Conservation (phyloP, 2,329 filamentous ascomycete species). For the Aspergillus alliaceus region DNA sequence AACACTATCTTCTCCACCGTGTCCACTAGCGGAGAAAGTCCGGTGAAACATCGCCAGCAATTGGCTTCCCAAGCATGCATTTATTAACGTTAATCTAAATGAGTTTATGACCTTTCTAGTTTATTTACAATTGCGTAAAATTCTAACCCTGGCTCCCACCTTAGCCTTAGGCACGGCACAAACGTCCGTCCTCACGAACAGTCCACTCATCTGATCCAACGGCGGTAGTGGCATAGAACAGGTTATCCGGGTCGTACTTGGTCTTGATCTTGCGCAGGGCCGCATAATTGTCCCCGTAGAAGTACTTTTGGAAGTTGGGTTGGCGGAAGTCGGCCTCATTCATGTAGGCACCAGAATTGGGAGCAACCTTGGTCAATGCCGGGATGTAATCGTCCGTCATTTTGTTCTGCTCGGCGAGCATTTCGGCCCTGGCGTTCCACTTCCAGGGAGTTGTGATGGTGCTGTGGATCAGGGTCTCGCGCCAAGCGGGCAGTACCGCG, state of each 20-base stretch:
- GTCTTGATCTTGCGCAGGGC: conserved; percentile 39
- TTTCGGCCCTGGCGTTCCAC: conserved; percentile 32
- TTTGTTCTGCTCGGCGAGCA: conserved; percentile 34
- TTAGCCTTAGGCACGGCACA: conserved; percentile 33
- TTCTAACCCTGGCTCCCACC: neutral
- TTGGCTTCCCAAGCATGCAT: neutral
- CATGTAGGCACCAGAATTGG: conserved; percentile 41
- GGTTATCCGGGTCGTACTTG: conserved; percentile 42
- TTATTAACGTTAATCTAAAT: neutral
- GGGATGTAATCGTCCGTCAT: conserved; percentile 44
- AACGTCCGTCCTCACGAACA: conserved; percentile 36
- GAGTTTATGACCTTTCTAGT: neutral
- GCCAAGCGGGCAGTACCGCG: conserved; percentile 44
- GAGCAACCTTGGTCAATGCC: conserved; percentile 35
- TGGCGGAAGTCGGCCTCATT: conserved; percentile 47
- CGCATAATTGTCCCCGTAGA: conserved; percentile 45
- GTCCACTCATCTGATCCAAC: conserved; percentile 55
- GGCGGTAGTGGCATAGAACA: conserved; percentile 45
- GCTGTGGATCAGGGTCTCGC: conserved; percentile 43
- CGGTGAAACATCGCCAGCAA: neutral
- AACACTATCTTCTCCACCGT: neutral
- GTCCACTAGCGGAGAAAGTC: neutral
- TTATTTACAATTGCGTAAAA: neutral
- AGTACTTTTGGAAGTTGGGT: conserved; percentile 40
- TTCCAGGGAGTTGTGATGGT: conserved; percentile 39